Base-by-base conservation (phyloP, 2,329 filamentous ascomycete genomes). In the Mollisiaceae sp. region DNA sequence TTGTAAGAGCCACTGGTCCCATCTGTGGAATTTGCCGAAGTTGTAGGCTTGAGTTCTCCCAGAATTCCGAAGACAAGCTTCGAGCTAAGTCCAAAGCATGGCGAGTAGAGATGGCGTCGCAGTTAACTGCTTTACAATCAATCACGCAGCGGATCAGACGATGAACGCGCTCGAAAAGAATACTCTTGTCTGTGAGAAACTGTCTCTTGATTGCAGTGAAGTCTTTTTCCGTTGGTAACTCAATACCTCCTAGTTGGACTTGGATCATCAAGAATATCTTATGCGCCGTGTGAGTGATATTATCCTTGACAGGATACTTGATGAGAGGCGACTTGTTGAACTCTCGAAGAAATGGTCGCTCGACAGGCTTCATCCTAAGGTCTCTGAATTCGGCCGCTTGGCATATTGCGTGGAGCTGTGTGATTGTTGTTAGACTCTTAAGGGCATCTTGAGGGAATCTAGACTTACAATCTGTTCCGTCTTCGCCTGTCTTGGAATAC, bases 181-280 rank as follows among this genome's bases (percentile, higher is more conserved):
- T 72, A 1, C 69, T 77, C 69, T 86, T 89, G 45, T 94, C 89
- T 43, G 83, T 85, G 14, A 79, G 78, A 68, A 89, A 86, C 45
- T 89, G 83, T 39, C 80, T 68, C 79, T 84, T 72, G 86, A 81
- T 69, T 85, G 86, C 59, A 18, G 79, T 77, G 56, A 82, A 80
- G 27, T 86, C 84, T 20, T 90, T 87, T 1, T 85, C 82, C n/a
- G 78, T 79, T 11, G 86, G 86, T 36, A 86, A 80, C 1, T 92
- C 89, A 15, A 89, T 82, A 32, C 82, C 85, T 18, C 91, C 90
- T 12, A 96, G 84, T 62, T 91, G 85, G 2, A 88, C 83, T 75
- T 97, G 92, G n/a, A 95, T 83, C 32, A 94, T 83, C 2, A 96
- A 79, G 2, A 88, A 93, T 1, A 92, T 83, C 72, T 96, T 96